Base-by-base conservation (phyloP, 768 basidiomycete species). In the Agaricus bisporus region DNA sequence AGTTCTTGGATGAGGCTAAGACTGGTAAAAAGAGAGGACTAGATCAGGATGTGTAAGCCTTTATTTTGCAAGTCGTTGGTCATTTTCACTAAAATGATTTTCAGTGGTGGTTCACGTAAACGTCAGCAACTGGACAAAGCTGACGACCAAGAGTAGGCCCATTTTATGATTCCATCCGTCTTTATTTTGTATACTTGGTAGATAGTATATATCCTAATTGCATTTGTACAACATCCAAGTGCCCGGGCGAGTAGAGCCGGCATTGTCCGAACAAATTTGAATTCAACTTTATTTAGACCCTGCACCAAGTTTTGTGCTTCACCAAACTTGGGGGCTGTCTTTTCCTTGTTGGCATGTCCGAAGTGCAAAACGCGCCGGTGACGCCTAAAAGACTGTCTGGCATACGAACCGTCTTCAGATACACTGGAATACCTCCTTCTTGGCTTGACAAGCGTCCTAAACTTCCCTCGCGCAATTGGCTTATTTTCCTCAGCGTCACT, bases 1-100 rank as follows among this genome's bases (percentile, higher is more conserved):
- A 95, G 67, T 98, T 99, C 76, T 79, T 98, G 76, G 92, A 98
- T 66, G 91, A 94, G 68, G 97, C 95, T 15, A 97, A 92, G 78
- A 85, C 86, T 20, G 95, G 94, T n/a, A 83, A 85, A 68, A 95
- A 95, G 73, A 75, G 93, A 57, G 91, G 90, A 12, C 63, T 93
- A 64, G 90, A 93, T 64, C 85, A 85, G 48, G 79, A 80, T 49
- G 85, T 76, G 78, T 88, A 67, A 74, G 85, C 63, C 18, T 45
- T 9, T 17, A 18, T 37, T 38, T 9, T 37, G 22, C 2, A 14
- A 39, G 41, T 25, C 15, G 29, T 14, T 43, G 22, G 20, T 18
- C 32, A 25, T 48, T 42, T 10, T 56, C 26, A 45, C 38, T 46
- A 5, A 32, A 32, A 32, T 22, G 29, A 60, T 37, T 46, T 52